A percentile compares a stretch with the other conserved stretches of the same genome.
phyloP scores from a whole-genome alignment of 306 rosid species.

The Senna siamea region DNA sequence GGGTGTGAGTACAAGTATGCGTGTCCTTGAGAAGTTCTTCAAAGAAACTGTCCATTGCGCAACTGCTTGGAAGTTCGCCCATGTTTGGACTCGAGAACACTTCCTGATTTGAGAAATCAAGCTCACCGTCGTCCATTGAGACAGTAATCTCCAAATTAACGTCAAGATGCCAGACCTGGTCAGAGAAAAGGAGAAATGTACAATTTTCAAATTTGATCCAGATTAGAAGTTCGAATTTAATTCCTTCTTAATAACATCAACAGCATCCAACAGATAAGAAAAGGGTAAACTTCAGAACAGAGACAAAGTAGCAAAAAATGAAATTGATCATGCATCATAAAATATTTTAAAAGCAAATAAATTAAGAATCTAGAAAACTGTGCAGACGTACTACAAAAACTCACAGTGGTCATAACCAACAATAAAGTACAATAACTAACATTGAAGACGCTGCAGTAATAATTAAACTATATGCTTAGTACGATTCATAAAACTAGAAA shows the following conservation, averaged over 20 bases:
- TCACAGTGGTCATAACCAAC: background rate
- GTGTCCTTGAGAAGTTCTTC: slow-evolving; percentile 81
- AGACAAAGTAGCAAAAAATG: background rate
- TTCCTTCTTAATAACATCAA: slow-evolving; percentile 9
- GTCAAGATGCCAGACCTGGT: slow-evolving; percentile 24
- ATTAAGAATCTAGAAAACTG: background rate
- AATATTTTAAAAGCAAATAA: background rate
- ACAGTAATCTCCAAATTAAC: slow-evolving; percentile 18
- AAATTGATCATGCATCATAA: background rate
- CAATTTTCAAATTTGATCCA: background rate
- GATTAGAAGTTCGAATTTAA: slow-evolving; percentile 19
- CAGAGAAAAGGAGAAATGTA: background rate
- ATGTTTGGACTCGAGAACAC: slow-evolving; percentile 71
- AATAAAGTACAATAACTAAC: background rate
- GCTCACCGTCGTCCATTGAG: slow-evolving; percentile 87
- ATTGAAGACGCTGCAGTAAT: background rate
- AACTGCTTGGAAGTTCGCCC: slow-evolving; percentile 69
- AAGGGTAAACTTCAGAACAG: slow-evolving; percentile 6
- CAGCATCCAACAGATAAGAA: slow-evolving; percentile 22
- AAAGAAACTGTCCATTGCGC: slow-evolving; percentile 90
- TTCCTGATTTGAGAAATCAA: slow-evolving; percentile 77
- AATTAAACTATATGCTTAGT: slow-evolving; percentile 23
- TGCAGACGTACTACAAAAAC: background rate
- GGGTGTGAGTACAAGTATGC: slow-evolving; percentile 92
- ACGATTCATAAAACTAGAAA: background rate